Conservation (phyloP, 1,284 basidiomycete species). For the Apiotrichum mycotoxinovorans region DNA sequence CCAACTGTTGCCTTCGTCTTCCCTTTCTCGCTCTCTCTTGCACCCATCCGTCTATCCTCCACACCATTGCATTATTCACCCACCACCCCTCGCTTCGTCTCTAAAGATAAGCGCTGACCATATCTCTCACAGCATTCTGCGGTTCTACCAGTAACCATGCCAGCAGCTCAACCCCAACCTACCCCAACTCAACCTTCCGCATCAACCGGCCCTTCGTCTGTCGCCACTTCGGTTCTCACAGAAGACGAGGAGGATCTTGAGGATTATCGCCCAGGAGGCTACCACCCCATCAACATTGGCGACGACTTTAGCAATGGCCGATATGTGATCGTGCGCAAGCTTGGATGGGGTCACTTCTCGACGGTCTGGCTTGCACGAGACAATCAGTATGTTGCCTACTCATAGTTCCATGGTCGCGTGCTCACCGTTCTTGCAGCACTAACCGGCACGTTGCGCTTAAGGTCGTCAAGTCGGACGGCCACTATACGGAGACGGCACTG, state of each 20-base stretch:
- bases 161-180: conserved; percentile 12
- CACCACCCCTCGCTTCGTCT: too few species aligned
- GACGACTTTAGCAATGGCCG: conserved; percentile 83
- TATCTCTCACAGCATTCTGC: neutral
- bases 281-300: conserved; percentile 94
- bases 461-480: conserved; percentile 94
- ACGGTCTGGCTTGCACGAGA: conserved; percentile 91
- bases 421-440: conserved; percentile 57
- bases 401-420: neutral
- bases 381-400: conserved; percentile 62
- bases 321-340: conserved; percentile 88
- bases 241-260: conserved; percentile 52
- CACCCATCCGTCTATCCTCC: too few species aligned
- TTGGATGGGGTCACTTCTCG: conserved; percentile 97
- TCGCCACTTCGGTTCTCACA: conserved; percentile 46
- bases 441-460: conserved; percentile 97
- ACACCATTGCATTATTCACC: too few species aligned
- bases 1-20: too few species aligned
- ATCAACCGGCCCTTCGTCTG: conserved; percentile 34
- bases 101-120: neutral
- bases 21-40: too few species aligned
- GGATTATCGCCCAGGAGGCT: conserved; percentile 86
- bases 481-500: conserved; percentile 96
- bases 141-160: conserved; percentile 10
- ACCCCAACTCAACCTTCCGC: conserved; percentile 12